These are phyloP conservation scores for Rhodomyrtus tomentosa DNA, from an alignment of 345 rosid species.

Conservation along the genomic window DNA sequence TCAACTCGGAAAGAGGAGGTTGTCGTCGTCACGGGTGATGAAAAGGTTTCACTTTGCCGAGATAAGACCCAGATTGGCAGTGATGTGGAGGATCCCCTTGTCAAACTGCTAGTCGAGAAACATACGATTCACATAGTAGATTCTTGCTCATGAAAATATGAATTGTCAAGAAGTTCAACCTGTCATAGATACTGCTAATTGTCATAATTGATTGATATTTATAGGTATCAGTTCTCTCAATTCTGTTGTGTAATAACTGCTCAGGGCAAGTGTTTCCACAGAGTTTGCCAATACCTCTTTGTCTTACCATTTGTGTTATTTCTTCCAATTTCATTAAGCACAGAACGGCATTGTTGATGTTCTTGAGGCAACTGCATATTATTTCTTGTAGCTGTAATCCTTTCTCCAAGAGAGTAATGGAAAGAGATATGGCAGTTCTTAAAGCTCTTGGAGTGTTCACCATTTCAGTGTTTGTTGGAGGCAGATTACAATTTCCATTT, in stretches of 20 bases:
- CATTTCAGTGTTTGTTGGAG: neutral
- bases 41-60: conserved; percentile 44
- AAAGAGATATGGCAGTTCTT: neutral
- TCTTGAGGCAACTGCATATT: neutral
- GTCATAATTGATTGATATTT: neutral
- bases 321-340: neutral
- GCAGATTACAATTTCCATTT: neutral
- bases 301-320: neutral
- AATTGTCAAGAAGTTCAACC: neutral
- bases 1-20: conserved; percentile 73
- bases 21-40: conserved; percentile 33
- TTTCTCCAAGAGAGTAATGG: neutral
- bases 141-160: neutral
- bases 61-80: conserved; percentile 33
- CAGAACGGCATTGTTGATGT: neutral
- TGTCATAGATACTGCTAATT: neutral
- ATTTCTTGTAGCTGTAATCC: neutral
- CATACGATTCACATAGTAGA: conserved; percentile 35
- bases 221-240: neutral
- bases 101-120: conserved; percentile 43
- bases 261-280: neutral
- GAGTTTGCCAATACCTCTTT: neutral
- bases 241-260: neutral
- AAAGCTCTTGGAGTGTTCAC: neutral
- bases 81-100: conserved; percentile 69